Base-by-base conservation (phyloP, 495 filamentous ascomycete genomes). In the Extremus antarcticus region DNA sequence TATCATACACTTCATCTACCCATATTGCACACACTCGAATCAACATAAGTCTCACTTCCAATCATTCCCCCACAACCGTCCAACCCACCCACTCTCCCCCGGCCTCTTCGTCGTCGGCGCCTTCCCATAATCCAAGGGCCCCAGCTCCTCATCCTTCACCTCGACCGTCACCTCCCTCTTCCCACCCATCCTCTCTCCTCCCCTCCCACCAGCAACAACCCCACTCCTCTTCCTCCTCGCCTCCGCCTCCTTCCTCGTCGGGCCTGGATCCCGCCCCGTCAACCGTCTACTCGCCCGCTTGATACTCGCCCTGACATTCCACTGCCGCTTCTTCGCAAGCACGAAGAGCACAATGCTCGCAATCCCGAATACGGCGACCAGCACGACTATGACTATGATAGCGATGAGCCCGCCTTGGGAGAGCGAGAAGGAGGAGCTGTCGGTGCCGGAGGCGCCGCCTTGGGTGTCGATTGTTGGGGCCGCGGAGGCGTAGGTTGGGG, bases 361-460 rank as follows among this genome's bases (percentile, higher is more conserved):
- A 43, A 73, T 75, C 61, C 81, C 82, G 53, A 77, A 62, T 9
- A 83, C 57, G 20, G 69, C 78, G 10, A 85, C 77, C 21, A 77
- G 56, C 2, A 75, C 73, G 20, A 81, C 79, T 1, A 83, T 76
- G 1, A 81, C 72, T 50, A 83, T 78, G 55, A 86, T 81, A 17
- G 80, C 81, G 41, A 79, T 73, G 52, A 86, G 67, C 1, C 72
- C 81, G 13, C 80, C 80, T 43, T 70, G 74, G 8, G 80, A 82
- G 29, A 86, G 61, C 23, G 66, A 66, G 58, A 79, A 69, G 16
- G 70, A 72, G 15, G 76, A 73, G n/a, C 69, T 68, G 46, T 71
- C 70, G 20, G 60, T 56, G 19, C 81, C 82, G 24, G 73, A 67
- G 15, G 80, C 81, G 24, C 81, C 82, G 16, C 76, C 82, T 51